Conservation (phyloP, 495 filamentous ascomycete species). For the Xylaria venustula region DNA sequence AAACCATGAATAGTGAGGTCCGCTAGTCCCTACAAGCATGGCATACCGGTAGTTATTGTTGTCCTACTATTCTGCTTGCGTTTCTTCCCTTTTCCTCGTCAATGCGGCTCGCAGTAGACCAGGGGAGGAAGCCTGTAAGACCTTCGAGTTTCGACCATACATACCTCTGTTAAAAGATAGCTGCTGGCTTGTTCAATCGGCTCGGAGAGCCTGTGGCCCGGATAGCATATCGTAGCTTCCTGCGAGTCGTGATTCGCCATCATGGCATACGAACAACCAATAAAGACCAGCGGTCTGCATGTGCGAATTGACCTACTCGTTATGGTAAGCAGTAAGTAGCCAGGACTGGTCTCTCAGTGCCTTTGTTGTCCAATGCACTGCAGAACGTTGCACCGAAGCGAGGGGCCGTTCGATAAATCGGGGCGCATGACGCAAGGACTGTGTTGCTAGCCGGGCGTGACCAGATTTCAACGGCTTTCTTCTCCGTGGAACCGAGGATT, state of each 20-base stretch:
- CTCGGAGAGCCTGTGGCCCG: too few relatives aligned
- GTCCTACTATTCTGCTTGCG: too few relatives aligned
- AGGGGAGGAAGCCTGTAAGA: neutral
- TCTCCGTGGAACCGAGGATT: slow-evolving; percentile 13
- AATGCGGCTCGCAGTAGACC: neutral
- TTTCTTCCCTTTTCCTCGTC: too few relatives aligned
- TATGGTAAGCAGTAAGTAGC: neutral
- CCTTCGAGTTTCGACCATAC: neutral
- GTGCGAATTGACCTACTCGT: neutral
- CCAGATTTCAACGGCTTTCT: slow-evolving; percentile 9
- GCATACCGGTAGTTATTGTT: too few relatives aligned
- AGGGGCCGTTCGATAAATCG: neutral
- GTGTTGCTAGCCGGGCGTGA: neutral
- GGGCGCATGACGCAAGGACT: neutral
- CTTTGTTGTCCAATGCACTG: too few relatives aligned
- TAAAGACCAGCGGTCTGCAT: neutral
- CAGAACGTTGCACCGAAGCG: neutral
- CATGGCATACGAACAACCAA: neutral
- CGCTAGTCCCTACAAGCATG: too few relatives aligned
- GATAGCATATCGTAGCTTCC: neutral
- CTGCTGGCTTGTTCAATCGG: too few relatives aligned
- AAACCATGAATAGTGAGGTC: neutral
- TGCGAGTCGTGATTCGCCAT: neutral
- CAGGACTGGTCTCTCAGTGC: neutral
- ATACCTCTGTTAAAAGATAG: neutral